Evolutionary conservation across 2,329 filamentous ascomycete species (phyloP), one percentile per base, ranked within the genome.

Genomic region (Nannizzia gypsea): DNA sequence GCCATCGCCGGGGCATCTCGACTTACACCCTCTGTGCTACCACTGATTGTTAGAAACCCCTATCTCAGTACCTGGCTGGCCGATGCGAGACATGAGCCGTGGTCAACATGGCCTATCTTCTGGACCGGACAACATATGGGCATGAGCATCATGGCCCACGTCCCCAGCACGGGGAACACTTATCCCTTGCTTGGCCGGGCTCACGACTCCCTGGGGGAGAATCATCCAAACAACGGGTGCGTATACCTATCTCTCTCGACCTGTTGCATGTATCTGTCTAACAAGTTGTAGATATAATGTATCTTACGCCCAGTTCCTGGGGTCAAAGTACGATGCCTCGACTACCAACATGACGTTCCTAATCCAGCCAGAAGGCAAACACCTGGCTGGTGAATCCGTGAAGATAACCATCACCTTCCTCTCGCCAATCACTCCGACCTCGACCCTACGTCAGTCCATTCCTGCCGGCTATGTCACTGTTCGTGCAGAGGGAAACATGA

Each of bases 41-140:
- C 89, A 17, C 73, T 93, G 56, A 86, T 87, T 34, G 88, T 92
- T 52, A 83, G 84, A 61, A 87, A 84, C 40, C 89, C 89, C 1
- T 93, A 92, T 67, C 75, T 93, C 3, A 90, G 83, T 69, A 82
- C 84, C n/a, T 90, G 87, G 86, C 76, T 88, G 46, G 67, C 81
- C 72, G 79, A 76, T 89, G 88, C 89, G 44, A 81, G 90, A 65
- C 81, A 86, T 60, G 80, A 80, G 52, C 90, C 90, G 1, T 95
- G 89, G 89, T 81, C 83, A 59, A 81, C 83, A 73, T 95, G 90
- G 90, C 90, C 90, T 24, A 92, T 92, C 71, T 90, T 91, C 71
- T 91, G 85, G 79, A 88, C 86, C 5, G 87, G 88, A 36, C 78
- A 84, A 67, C 80, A 86, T 75, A 72, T 87, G 60, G 85, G 85